Conservation (phyloP, 768 basidiomycete genomes). For the Podaxis mareebaensis region DNA sequence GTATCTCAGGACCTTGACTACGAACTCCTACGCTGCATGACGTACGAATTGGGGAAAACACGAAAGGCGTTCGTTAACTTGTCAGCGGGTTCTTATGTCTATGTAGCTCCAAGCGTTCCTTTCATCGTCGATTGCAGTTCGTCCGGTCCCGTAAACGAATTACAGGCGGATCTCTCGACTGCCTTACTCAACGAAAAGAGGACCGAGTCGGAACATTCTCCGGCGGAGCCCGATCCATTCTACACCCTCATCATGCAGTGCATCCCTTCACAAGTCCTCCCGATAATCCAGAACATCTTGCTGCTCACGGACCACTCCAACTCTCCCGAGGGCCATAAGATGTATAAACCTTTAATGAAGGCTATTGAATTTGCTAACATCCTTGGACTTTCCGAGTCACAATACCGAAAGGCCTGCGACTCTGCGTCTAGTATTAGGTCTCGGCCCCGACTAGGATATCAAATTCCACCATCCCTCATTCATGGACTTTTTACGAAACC, state of each 20-base stretch:
- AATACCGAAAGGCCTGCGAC: not conserved
- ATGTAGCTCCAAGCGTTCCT: not conserved
- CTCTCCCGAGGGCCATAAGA: not conserved
- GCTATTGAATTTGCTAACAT: not conserved
- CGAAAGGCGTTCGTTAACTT: not conserved
- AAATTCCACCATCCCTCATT: conserved; percentile 3
- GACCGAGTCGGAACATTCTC: not conserved
- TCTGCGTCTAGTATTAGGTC: not conserved
- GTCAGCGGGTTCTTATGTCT: not conserved
- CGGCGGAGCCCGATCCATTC: not conserved
- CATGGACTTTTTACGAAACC: not conserved
- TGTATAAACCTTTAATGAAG: not conserved
- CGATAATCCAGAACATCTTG: not conserved
- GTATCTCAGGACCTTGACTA: conserved; percentile 1
- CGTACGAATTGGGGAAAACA: not conserved
- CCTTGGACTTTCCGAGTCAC: not conserved
- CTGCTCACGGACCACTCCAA: not conserved
- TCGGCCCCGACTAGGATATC: not conserved
- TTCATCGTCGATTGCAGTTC: not conserved
- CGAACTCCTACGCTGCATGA: conserved; percentile 6
- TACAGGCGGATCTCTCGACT: not conserved
- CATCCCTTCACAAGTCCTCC: not conserved
- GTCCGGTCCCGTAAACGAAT: not conserved
- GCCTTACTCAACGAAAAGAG: not conserved
- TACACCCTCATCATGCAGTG: not conserved